phyloP scores from a whole-genome alignment of 2,329 filamentous ascomycete genomes.

The Dothidotthia symphoricarpi region DNA sequence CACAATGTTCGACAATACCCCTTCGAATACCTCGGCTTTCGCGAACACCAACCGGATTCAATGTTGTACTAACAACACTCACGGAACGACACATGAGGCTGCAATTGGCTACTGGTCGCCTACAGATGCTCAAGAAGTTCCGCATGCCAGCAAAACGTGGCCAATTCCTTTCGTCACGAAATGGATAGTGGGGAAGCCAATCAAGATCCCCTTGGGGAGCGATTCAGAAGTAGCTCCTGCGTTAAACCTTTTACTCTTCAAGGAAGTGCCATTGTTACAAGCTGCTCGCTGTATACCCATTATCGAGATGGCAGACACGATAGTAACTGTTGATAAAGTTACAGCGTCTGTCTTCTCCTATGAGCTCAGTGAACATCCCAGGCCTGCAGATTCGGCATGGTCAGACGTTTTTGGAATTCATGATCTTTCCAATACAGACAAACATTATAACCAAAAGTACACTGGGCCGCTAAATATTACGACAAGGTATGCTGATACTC shows the following conservation, averaged over 20 bases:
- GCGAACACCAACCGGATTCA: background rate
- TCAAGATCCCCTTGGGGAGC: background rate
- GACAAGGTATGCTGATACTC: background rate
- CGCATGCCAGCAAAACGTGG: constrained; percentile 6
- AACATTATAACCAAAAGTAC: constrained; percentile 2
- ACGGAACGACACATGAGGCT: constrained; percentile 1
- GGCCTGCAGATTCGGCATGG: constrained; percentile 5
- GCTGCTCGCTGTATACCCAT: constrained; percentile 15
- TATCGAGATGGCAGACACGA: constrained; percentile 13
- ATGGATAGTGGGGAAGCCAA: constrained; percentile 9
- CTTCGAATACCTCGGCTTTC: constrained; percentile 7
- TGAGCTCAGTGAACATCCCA: constrained; percentile 1
- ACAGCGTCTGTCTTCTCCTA: constrained; percentile 8
- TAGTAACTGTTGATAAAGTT: constrained; percentile 7
- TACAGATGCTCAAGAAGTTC: background rate
- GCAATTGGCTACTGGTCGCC: constrained; percentile 18
- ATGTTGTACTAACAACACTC: constrained; percentile 15
- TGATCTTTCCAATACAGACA: background rate
- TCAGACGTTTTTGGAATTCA: constrained; percentile 10
- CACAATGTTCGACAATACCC: constrained; percentile 3
- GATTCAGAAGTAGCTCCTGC: background rate
- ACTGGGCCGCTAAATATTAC: constrained; percentile 8
- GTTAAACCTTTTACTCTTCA: constrained; percentile 2
- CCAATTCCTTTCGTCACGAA: constrained; percentile 10
- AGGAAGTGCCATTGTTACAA: constrained; percentile 10